Evolutionary conservation across 2,329 filamentous ascomycete genomes (phyloP), one percentile per base, ranked within the genome.

Genomic region (Claviceps humidiphila): DNA sequence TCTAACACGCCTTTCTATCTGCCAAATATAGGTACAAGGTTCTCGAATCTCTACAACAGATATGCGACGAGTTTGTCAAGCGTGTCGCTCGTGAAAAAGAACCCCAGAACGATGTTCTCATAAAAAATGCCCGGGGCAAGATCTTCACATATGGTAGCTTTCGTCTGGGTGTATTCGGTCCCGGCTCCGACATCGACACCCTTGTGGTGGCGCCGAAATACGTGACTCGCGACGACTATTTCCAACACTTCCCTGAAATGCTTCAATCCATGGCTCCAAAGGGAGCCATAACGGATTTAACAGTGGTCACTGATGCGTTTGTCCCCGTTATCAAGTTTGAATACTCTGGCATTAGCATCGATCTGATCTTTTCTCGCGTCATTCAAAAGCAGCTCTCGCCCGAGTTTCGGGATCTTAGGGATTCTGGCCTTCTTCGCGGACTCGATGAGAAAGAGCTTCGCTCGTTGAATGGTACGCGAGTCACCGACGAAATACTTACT

Each of bases 311-410:
- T 47, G 91, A 95, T 62, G 89, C 91, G 4, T 95, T 88, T 63
- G 91, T 97, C 7, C 93, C 93, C 47, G 95, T 98, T 65, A 97
- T 98, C 73, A 97, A 96, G 66, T 87, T 97, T 62, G 88, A 95
- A 65, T 88, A 94, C 59, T 82, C 78, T 50, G 87, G 84, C 49
- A 94, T 98, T 65, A 93, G 88, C 66, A 94, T 98, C 64, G 93
- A 98, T 76, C 71, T 98, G 59, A 94, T 97, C 65, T 89, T 90
- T 68, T 85, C 87, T 58, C 78, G 87, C 52, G 80, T 94, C 58
- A 77, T 78, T 20, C 72, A 89, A 58, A 80, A 81, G 59, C 78
- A 88, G 59, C 77, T 95, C 57, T 82, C 87, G 26, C 66, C 71
- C 4, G 77, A 82, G 40, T 76, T 81, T 49, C 77, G 85, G 54